Evolutionary conservation across 2,329 filamentous ascomycete species (phyloP).

Genomic region (Neonectria magnoliae): DNA sequence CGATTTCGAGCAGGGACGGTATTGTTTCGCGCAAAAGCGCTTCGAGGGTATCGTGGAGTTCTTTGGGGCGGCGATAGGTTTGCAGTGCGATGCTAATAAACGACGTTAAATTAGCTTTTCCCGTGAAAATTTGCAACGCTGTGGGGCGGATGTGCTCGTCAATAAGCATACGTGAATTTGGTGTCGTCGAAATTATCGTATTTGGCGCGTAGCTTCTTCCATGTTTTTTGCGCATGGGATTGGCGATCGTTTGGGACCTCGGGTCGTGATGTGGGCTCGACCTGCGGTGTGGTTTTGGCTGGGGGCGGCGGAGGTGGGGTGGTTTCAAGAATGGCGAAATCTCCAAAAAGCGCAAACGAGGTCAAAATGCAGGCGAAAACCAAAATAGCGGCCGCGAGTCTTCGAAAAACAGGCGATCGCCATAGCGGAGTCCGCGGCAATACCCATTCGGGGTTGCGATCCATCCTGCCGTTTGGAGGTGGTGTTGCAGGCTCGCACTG

Average conservation of each 20-base stretch:
- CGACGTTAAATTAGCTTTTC: neutral
- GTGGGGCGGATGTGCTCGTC: too few relatives aligned
- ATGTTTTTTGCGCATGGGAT: neutral
- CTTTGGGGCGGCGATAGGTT: conserved; percentile 46
- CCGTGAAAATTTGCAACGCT: neutral
- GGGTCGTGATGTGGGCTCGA: neutral
- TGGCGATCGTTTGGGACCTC: neutral
- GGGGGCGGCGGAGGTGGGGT: neutral
- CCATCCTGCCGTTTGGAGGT: neutral
- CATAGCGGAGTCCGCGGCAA: neutral
- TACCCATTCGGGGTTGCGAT: neutral
- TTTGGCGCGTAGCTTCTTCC: neutral
- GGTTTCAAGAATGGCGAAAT: neutral
- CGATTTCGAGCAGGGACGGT: conserved; percentile 48
- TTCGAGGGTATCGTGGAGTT: conserved; percentile 45
- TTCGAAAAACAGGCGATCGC: neutral
- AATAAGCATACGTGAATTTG: neutral
- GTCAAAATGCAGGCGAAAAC: neutral
- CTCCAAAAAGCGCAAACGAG: neutral
- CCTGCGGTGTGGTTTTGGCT: neutral
- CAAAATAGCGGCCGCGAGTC: neutral
- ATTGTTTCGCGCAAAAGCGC: conserved; percentile 41
- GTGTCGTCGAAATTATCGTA: neutral
- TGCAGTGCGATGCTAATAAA: conserved; percentile 46
- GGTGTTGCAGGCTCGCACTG: neutral